Evolutionary conservation across 2,329 filamentous ascomycete genomes (phyloP).

Genomic region (Epichloe aotearoae): DNA sequence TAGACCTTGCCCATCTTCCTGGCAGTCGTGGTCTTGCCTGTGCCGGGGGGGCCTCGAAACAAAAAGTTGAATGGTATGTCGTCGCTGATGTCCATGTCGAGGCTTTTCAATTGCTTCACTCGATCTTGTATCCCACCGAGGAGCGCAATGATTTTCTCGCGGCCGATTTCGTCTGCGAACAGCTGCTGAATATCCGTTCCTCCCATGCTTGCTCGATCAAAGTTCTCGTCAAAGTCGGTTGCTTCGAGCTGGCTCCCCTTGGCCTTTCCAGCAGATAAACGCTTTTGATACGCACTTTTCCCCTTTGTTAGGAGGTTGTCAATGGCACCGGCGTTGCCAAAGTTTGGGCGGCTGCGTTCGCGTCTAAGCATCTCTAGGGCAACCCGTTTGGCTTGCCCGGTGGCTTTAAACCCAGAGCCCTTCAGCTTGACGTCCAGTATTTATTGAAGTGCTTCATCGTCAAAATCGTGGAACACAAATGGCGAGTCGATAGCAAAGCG

Average conservation of each 20-base stretch:
- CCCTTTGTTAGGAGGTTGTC: conserved; percentile 50
- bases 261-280: conserved; percentile 11
- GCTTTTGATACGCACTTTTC: conserved; percentile 28
- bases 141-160: conserved; percentile 37
- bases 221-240: conserved; percentile 60
- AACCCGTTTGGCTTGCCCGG: conserved; percentile 35
- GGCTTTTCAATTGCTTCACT: conserved; percentile 7
- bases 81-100: conserved; percentile 16
- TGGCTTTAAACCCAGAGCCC: conserved; percentile 37
- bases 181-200: conserved; percentile 34
- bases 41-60: conserved; percentile 54
- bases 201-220: conserved; percentile 27
- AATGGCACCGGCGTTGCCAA: conserved; percentile 64
- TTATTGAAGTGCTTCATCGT: conserved; percentile 36
- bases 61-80: conserved; percentile 54
- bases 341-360: conserved; percentile 51
- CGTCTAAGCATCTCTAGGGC: conserved; percentile 48
- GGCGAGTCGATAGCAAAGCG: conserved; percentile 51
- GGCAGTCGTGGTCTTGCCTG: conserved; percentile 61
- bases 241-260: conserved; percentile 57
- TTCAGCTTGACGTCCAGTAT: conserved; percentile 54
- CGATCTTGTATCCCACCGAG: conserved; percentile 38
- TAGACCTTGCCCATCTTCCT: conserved; percentile 63
- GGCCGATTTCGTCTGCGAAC: conserved; percentile 46
- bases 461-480: conserved; percentile 59